phyloP scores from a whole-genome alignment of 306 rosid genomes.

The Potentilla sterilis region DNA sequence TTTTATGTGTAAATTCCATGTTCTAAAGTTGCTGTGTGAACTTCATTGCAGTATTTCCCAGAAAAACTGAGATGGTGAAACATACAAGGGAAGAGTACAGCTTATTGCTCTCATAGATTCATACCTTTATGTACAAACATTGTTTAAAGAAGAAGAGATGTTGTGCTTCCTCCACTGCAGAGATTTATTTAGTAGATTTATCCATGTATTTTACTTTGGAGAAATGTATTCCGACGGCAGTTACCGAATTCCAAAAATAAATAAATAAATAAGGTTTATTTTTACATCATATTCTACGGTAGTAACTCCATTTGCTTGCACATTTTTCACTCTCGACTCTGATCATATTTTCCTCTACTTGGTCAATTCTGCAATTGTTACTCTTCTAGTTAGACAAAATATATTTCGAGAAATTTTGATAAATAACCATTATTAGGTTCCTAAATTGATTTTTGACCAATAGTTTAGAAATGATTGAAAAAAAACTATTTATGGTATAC shows the following conservation, averaged over 20 bases:
- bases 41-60: constrained; percentile 48
- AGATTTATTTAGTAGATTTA: neutral
- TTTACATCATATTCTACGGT: neutral
- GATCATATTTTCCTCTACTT: neutral
- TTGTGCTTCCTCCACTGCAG: neutral
- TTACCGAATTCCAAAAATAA: neutral
- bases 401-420: too few species aligned
- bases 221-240: neutral
- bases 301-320: neutral
- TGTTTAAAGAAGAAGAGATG: constrained; percentile 3
- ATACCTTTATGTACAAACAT: neutral
- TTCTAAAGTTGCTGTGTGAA: constrained; percentile 1
- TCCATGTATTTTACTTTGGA: neutral
- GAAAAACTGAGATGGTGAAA: constrained; percentile 47
- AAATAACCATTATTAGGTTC: too few species aligned
- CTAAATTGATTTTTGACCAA: too few species aligned
- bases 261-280: neutral
- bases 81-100: neutral
- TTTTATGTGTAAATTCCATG: neutral
- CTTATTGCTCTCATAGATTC: neutral
- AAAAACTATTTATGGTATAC: too few species aligned
- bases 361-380: neutral
- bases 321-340: neutral
- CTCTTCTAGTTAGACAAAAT: too few species aligned
- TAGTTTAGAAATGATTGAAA: too few species aligned